Base-by-base conservation (phyloP, 2,329 filamentous ascomycete genomes). In the Lasiodiplodia theobromae region DNA sequence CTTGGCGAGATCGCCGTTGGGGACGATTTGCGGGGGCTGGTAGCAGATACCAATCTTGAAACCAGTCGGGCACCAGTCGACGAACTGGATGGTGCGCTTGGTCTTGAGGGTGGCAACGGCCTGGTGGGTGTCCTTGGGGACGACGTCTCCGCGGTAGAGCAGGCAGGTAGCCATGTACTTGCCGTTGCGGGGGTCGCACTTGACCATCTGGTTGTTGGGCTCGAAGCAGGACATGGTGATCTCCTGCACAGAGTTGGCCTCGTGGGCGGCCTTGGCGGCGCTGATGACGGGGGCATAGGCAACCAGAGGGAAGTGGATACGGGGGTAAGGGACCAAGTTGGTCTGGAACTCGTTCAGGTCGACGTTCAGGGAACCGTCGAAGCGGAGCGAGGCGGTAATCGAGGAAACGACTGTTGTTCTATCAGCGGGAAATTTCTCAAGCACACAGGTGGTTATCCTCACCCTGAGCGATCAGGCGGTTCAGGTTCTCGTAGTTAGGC, bases 211-310 rank as follows among this genome's bases (percentile, higher is more conserved):
- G 86, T 92, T 92, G 86, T 91, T 91, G 73, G 89, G 90, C 83
- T 92, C 89, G 77, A 92, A 92, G 82, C 89, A 69, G 62, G 52
- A 66, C 68, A 69, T 69, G 62, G 62, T 60, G 49, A 69, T 97
- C 87, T 98, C 96, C 85, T 94, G 92, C 74, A 98, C 95, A 34
- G 93, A 96, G 90, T 97, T 97, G 87, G 94, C 91, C 85, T 96
- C 92, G 78, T 96, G 92, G 58, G 89, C 88, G 81, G 91, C 93
- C 87, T 92, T 92, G 84, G 87, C 85, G 69, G 89, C 88, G 25
- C 89, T 91, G 72, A 92, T 85, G 73, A 92, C 89, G 38, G 89
- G 89, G 12, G 90, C 89, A 77, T 92, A 92, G 83, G 87, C 90
- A 82, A 92, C 91, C 57, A 92, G 82, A 65, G 90, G 90, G 81